phyloP scores from a whole-genome alignment of 2,329 filamentous ascomycete genomes.

The Fusarium dimerum region DNA sequence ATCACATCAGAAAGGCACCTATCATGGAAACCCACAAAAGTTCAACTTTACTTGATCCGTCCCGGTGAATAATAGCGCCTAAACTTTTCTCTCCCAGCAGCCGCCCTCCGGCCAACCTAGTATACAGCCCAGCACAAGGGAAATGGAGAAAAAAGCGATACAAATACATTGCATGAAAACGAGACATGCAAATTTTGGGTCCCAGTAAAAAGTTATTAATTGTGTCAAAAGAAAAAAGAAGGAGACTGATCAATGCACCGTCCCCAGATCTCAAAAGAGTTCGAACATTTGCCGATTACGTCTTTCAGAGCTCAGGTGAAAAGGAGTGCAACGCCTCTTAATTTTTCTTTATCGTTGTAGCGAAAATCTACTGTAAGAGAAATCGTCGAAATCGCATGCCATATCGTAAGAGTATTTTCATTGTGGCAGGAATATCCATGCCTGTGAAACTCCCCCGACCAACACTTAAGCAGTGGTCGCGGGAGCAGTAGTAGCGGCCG shows the following conservation, averaged over 20 bases:
- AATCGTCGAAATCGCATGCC: conserved; percentile 42
- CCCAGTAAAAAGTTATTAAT: conserved; percentile 34
- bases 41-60: conserved; percentile 23
- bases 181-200: conserved; percentile 28
- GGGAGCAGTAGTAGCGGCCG: conserved; percentile 26
- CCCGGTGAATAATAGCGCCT: conserved; percentile 36
- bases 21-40: conserved; percentile 9
- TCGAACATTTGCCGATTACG: conserved; percentile 29
- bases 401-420: conserved; percentile 41
- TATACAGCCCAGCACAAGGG: conserved; percentile 39
- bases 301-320: conserved; percentile 27
- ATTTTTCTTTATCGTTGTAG: conserved; percentile 32
- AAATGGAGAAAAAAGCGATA: conserved; percentile 35
- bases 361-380: conserved; percentile 40
- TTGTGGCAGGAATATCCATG: conserved; percentile 29
- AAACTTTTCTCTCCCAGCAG: conserved; percentile 34
- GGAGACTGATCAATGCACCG: conserved; percentile 31
- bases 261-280: conserved; percentile 29
- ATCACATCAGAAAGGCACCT: conserved; percentile 3
- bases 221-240: conserved; percentile 26
- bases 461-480: conserved; percentile 35
- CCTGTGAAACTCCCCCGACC: conserved; percentile 28
- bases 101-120: conserved; percentile 36
- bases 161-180: conserved; percentile 36
- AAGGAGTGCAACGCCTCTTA: conserved; percentile 25